Evolutionary conservation across 495 filamentous ascomycete species (phyloP), one percentile per base, ranked within the genome.

Genomic region (Aspergillus hancockii): DNA sequence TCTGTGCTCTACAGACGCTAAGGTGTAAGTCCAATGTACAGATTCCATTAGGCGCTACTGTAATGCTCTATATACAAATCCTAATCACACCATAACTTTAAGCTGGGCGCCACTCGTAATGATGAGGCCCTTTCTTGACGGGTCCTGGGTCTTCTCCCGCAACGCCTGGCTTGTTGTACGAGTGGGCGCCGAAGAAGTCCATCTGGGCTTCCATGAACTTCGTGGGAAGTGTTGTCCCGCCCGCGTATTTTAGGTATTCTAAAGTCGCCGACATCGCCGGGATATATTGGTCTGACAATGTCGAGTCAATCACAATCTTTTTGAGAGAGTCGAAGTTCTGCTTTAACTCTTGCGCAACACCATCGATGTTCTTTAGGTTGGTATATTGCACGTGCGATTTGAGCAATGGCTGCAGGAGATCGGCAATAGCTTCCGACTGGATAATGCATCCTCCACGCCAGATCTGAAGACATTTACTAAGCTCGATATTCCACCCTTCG

Each of bases 391-490:
- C 64, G 28, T 69, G 45, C 7, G 54, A 46, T 0, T 60, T 55
- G 4, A 88, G 67, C 1, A 80, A 68, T 0, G 71, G 66, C 52
- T 81, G 74, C 34, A 89, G 76, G 34, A 89, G 65, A 54, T 86
- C 82, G 6, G 79, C 79, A 65, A 92, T 88, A 57, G 82, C 72
- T 58, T 90, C 88, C 2, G 86, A 79, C 64, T 86, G 80, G 65
- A 91, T 90, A 69, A 92, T 90, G 67, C 88, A 90, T 5, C 89
- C 89, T 2, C 77, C 82, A 2, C 85, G 82, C 89, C 88, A 91
- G 62, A 91, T 85, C 63, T 87, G 81, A 6, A 90, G 66, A 52
- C 88, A 81, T 6, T 79, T 77, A 4, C 72, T 71, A 30, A 85
- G 78, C 59, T 86, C 75, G 57, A 91, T 78, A 21, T 82, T 71